Conservation (phyloP, 768 basidiomycete species). For the Lactifluus piperatus region DNA sequence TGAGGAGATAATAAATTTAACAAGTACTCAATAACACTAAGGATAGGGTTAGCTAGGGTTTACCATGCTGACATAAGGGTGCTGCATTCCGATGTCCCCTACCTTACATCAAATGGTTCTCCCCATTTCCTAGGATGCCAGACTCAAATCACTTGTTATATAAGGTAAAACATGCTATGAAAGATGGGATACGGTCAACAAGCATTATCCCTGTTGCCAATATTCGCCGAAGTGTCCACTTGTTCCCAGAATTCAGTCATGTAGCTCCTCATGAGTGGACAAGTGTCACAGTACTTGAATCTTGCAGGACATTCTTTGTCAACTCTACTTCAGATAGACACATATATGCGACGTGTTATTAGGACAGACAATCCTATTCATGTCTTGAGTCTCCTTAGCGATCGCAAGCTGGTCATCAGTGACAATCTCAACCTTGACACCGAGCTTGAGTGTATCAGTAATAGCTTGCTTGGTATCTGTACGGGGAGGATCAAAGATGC, state of each 20-base stretch:
- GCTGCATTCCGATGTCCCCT: no score
- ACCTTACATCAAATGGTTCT: slow-evolving; percentile 3
- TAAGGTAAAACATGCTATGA: neutral
- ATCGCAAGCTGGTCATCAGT: no score
- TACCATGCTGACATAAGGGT: no score
- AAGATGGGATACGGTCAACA: neutral
- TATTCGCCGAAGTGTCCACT: neutral
- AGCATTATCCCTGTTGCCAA: neutral
- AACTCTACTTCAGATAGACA: neutral
- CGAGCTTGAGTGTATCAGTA: no score
- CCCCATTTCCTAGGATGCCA: neutral
- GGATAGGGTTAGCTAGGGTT: no score
- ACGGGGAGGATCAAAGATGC: no score
- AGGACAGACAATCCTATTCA: no score
- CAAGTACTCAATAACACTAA: no score
- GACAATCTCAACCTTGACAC: no score
- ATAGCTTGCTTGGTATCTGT: no score
- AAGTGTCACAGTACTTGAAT: neutral
- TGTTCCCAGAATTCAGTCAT: neutral
- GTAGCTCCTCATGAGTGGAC: neutral
- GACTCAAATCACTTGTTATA: neutral
- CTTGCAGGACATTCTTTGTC: neutral
- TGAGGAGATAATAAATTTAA: no score
- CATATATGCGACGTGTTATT: neutral
- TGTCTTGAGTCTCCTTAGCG: no score